These are phyloP conservation scores for Achaetomium macrosporum DNA, from an alignment of 2,329 filamentous ascomycete species.

Conservation along the genomic window DNA sequence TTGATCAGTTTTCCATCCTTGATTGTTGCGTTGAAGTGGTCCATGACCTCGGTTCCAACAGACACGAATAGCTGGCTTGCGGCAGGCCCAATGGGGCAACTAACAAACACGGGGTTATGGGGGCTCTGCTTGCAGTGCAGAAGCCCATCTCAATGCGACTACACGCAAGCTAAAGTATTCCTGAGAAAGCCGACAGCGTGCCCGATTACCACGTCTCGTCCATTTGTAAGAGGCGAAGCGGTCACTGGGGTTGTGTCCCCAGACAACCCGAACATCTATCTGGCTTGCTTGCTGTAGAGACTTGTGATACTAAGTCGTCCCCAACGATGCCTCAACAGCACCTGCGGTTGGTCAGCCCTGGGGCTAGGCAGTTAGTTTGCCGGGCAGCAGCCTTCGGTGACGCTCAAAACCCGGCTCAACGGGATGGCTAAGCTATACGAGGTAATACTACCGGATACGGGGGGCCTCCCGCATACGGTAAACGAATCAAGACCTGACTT, in stretches of 20 bases:
- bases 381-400: neutral
- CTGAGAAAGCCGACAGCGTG: neutral
- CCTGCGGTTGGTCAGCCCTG: neutral
- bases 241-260: neutral
- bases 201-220: neutral
- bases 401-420: too few species aligned
- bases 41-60: constrained; percentile 26
- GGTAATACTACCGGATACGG: constrained; percentile 20
- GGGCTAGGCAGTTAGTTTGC: neutral
- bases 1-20: constrained; percentile 34
- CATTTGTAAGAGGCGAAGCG: neutral
- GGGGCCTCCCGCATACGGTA: neutral
- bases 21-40: constrained; percentile 36
- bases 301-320: neutral
- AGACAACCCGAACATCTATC: too few species aligned
- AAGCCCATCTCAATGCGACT: neutral
- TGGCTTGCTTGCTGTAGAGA: neutral
- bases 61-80: neutral
- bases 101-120: constrained; percentile 1
- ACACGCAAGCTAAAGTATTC: constrained; percentile 1
- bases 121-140: neutral
- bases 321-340: neutral
- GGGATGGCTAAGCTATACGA: constrained; percentile 6
- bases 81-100: neutral
- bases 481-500: constrained; percentile 6